phyloP scores from a whole-genome alignment of 306 rosid species.

The Cicer yamashitae region DNA sequence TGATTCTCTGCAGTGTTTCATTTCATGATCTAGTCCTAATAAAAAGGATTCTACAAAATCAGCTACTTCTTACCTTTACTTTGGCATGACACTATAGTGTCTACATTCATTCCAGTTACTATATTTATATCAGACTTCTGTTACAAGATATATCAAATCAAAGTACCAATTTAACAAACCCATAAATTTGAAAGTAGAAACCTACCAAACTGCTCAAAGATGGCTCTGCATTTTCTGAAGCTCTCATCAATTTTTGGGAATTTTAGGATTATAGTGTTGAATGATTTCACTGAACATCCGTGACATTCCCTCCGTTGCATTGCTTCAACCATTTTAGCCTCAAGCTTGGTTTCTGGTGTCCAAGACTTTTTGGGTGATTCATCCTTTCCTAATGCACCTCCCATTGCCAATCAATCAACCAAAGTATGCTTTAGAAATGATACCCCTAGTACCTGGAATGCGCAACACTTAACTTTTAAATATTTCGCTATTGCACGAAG shows the following conservation, averaged over 20 bases:
- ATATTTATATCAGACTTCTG: conserved; percentile 24
- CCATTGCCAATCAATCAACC: conserved; percentile 60
- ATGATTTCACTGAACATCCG: conserved; percentile 77
- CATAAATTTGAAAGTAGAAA: conserved; percentile 39
- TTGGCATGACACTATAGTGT: conserved; percentile 23
- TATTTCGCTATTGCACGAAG: neutral
- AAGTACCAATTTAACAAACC: conserved; percentile 30
- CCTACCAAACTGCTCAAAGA: conserved; percentile 85
- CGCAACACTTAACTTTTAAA: neutral
- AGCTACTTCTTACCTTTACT: neutral
- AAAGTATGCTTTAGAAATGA: conserved; percentile 36
- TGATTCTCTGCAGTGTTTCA: conserved; percentile 18
- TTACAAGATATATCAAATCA: conserved; percentile 19
- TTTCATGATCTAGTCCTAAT: conserved; percentile 22
- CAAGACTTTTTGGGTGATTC: conserved; percentile 51
- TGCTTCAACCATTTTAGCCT: conserved; percentile 83
- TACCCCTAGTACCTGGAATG: conserved; percentile 38
- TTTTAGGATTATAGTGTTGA: conserved; percentile 82
- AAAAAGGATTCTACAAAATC: neutral
- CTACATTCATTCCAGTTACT: conserved; percentile 10
- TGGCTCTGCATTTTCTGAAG: conserved; percentile 80
- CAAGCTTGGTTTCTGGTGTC: conserved; percentile 70
- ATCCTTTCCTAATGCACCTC: conserved; percentile 62
- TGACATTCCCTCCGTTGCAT: conserved; percentile 66
- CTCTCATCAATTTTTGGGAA: conserved; percentile 92